Conservation (phyloP, 192 early-diverging fungal species). For the Geranomyces variabilis region DNA sequence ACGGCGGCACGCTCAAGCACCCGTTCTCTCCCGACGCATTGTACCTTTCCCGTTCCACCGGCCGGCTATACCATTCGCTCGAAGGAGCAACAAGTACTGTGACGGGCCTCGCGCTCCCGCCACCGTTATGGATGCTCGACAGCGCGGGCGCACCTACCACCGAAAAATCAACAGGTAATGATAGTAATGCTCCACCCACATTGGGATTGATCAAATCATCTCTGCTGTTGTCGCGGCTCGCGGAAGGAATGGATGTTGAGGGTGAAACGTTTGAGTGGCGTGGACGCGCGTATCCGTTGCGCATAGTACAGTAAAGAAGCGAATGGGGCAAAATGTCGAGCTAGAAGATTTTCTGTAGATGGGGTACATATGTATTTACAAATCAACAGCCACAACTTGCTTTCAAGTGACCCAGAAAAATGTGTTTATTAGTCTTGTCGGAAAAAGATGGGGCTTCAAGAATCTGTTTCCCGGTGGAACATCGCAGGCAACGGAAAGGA, state of each 20-base stretch:
- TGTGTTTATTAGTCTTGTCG: too few relatives aligned
- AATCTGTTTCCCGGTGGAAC: too few relatives aligned
- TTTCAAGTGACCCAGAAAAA: too few relatives aligned
- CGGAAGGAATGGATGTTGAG: background rate
- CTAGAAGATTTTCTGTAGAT: too few relatives aligned
- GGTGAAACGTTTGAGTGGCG: too few relatives aligned
- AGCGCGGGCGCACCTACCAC: background rate
- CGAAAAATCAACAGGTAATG: background rate
- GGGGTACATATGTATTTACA: too few relatives aligned
- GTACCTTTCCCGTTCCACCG: constrained; percentile 16
- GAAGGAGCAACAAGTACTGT: background rate
- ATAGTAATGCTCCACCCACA: background rate
- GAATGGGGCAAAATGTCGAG: too few relatives aligned
- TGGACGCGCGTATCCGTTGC: too few relatives aligned
- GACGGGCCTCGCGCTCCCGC: constrained; percentile 8
- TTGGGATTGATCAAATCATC: constrained; percentile 34
- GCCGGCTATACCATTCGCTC: constrained; percentile 43
- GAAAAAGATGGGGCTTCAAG: too few relatives aligned
- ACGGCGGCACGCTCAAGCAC: constrained; percentile 24
- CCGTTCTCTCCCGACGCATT: constrained; percentile 29
- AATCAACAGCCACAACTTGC: too few relatives aligned
- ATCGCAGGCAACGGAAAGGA: too few relatives aligned
- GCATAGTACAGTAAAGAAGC: too few relatives aligned
- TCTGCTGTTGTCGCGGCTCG: constrained; percentile 24
- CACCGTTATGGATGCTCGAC: constrained; percentile 8